Evolutionary conservation across 345 rosid genomes (phyloP), one percentile per base, ranked within the genome.

Genomic region (Gossypium arboreum): DNA sequence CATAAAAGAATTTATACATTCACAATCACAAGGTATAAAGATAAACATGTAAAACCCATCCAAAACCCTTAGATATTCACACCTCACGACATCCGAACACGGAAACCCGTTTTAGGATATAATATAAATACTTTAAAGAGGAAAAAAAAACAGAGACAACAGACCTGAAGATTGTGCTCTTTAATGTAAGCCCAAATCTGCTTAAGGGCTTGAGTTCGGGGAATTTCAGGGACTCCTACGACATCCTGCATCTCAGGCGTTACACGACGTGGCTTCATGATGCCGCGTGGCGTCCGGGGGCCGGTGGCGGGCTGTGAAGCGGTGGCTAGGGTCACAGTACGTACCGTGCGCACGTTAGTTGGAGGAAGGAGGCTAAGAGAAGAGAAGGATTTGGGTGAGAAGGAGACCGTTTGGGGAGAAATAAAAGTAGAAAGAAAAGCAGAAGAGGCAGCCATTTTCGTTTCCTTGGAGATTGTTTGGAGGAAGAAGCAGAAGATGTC

Each of bases 171-270:
- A 82, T 90, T 90, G 79, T 85, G 77, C 75, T 86, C 88, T 79
- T 95, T 95, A 75, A 95, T 95, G 79, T 95, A 79, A 16, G 88
- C 97, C 97, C 99, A 95, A 78, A 93, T 91, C 67, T 41, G 86
- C 82, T 92, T 94, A 48, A 92, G 88, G 64, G 90, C 97, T 75
- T 94, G 93, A 2, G 98, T 93, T 39, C 99, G 98, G 70, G 99
- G 80, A 57, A 93, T 90, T 67, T 85, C 99, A 8, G 96, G 75
- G 12, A 79, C 91, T 11, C 98, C 98, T 5, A 93, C 93, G 2
- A 93, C 55, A 44, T 88, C 98, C 58, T 90, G 89, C 98, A 95
- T 91, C 83, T 90, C 98, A 1, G 91, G 92, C 12, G 98, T 80
- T 45, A 93, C 96, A 15, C 77, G 98, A 24, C 92, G 94, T 2